A percentile compares a stretch with the other conserved stretches of the same genome.
These are phyloP conservation scores for Cercophora scortea DNA, from an alignment of 495 filamentous ascomycete species.

Conservation along the genomic window DNA sequence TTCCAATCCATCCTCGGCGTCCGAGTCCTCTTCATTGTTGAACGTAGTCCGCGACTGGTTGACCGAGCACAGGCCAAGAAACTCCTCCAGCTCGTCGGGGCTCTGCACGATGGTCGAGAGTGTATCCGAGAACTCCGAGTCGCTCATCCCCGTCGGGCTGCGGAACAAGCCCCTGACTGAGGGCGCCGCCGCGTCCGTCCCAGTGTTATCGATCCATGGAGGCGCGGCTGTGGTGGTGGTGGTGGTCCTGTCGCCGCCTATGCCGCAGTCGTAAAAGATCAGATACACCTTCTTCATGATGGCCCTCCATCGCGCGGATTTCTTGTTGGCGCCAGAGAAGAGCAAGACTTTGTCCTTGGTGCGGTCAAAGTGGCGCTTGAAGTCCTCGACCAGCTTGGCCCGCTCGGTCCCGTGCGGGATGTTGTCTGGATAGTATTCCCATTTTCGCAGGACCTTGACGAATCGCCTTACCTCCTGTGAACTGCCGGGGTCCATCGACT, in stretches of 20 bases:
- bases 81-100: neutral
- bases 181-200: too few species aligned
- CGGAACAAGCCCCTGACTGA: too few species aligned
- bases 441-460: neutral
- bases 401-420: neutral
- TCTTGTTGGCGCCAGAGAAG: neutral
- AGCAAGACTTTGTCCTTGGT: slow-evolving; percentile 1
- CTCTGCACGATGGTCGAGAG: neutral
- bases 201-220: neutral
- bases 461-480: neutral
- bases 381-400: neutral
- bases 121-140: too few species aligned
- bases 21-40: neutral
- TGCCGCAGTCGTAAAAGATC: neutral
- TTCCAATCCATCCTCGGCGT: too few species aligned
- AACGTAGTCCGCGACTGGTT: neutral
- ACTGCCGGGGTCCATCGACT: neutral
- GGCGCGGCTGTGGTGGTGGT: neutral
- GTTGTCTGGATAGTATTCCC: neutral
- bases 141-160: too few species aligned
- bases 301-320: neutral
- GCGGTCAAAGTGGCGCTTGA: slow-evolving; percentile 1
- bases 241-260: neutral
- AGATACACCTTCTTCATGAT: neutral
- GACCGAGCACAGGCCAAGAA: neutral